Percentiles rank a stretch among this genome's conserved stretches.
Conservation (phyloP, 805 yeast species). For the Starmera caribaea region DNA sequence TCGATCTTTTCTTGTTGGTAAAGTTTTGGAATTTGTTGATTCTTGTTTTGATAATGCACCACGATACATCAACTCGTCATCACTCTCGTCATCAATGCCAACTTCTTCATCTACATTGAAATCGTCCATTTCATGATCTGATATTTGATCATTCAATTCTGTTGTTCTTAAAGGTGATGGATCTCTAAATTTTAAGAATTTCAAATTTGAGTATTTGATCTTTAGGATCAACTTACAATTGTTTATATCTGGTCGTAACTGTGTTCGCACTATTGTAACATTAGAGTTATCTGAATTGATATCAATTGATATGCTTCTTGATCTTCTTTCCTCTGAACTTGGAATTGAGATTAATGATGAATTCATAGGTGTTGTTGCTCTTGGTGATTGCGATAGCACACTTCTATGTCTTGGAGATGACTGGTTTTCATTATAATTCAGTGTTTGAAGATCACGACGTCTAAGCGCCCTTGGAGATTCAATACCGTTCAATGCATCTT, state of each 20-base stretch:
- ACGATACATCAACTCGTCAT: constrained; percentile 54
- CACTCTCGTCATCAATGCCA: constrained; percentile 16
- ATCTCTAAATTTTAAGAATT: constrained; percentile 15
- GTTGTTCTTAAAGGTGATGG: constrained; percentile 13
- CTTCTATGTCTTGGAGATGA: not conserved
- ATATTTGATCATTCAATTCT: constrained; percentile 10
- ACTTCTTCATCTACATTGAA: constrained; percentile 14
- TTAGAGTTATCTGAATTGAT: constrained; percentile 17
- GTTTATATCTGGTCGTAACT: constrained; percentile 2
- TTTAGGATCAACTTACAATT: constrained; percentile 15
- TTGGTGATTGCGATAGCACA: no score
- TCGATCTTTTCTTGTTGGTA: constrained; percentile 47
- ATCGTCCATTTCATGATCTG: constrained; percentile 16
- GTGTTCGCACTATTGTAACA: constrained; percentile 5
- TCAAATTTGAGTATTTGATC: constrained; percentile 8
- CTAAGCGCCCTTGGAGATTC: constrained; percentile 7
- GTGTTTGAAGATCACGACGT: constrained; percentile 2
- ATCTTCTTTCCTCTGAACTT: not conserved
- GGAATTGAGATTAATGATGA: not conserved
- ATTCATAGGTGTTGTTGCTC: no score
- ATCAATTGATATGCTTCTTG: constrained; percentile 2
- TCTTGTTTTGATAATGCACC: constrained; percentile 54
- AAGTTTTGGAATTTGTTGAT: constrained; percentile 49
- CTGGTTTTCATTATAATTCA: not conserved
- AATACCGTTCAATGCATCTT: constrained; percentile 10